Conservation (phyloP, 2,329 filamentous ascomycete genomes). For the Monilinia fructicola region DNA sequence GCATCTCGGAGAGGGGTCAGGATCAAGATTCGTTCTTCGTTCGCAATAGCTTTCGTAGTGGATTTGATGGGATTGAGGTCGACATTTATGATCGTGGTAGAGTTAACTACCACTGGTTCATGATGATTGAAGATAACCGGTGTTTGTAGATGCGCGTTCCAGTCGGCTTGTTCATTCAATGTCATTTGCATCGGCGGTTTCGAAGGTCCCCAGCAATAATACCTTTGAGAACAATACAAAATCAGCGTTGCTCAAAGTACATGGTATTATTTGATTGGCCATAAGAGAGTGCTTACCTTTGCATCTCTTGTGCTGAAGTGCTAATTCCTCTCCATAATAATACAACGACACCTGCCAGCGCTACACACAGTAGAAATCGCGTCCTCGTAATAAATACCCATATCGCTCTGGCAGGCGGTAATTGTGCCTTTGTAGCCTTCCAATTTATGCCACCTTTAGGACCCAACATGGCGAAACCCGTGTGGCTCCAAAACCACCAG, state of each 20-base stretch:
- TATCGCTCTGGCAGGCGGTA: constrained; percentile 75
- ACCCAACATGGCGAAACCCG: constrained; percentile 69
- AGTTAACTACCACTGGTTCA: constrained; percentile 80
- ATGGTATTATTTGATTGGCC: constrained; percentile 3
- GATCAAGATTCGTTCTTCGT: constrained; percentile 85
- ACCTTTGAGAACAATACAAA: constrained; percentile 54
- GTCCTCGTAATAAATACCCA: constrained; percentile 71
- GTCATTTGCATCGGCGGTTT: constrained; percentile 97
- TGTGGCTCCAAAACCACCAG: constrained; percentile 46
- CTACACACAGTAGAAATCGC: constrained; percentile 73
- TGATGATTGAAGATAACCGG: constrained; percentile 97
- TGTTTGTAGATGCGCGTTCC: constrained; percentile 85
- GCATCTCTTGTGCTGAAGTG: constrained; percentile 80
- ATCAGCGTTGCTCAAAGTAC: constrained; percentile 8
- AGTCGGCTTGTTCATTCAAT: constrained; percentile 83
- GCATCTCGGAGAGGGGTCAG: constrained; percentile 93
- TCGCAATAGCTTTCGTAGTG: constrained; percentile 72
- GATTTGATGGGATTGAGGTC: constrained; percentile 84
- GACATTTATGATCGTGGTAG: constrained; percentile 72
- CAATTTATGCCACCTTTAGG: constrained; percentile 88
- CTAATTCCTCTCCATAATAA: constrained; percentile 87
- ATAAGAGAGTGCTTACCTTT: constrained; percentile 60
- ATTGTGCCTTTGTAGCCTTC: constrained; percentile 80
- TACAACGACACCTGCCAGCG: constrained; percentile 67
- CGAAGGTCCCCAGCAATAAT: constrained; percentile 93